Base-by-base conservation (phyloP, 2,329 filamentous ascomycete species). In the Alternaria alternata region DNA sequence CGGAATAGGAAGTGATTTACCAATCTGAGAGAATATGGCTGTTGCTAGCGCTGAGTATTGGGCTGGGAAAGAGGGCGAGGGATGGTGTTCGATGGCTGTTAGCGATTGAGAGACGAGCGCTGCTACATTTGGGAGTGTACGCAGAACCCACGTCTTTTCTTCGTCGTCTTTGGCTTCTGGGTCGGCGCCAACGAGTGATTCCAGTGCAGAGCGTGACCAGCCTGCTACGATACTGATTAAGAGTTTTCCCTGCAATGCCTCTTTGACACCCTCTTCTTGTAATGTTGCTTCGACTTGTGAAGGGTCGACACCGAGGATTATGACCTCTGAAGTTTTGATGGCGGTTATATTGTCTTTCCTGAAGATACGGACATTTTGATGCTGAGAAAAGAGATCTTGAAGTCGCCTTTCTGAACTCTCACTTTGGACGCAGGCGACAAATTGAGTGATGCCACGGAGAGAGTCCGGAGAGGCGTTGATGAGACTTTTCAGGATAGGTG, bases 121-220 rank as follows among this genome's bases (percentile, higher is more conserved):
- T 0, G 80, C 80, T 14, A 83, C 81, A 59, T 82, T 83, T 3
- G 81, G 82, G 5, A 83, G 76, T 0, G 79, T 79, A 24, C 81
- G 79, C 2, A 81, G 62, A 3, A 83, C 71, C 71, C 61, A 75
- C 43, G 47, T 79, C 67, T 51, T 78, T 66, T 52, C 56, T n/a
- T 54, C 64, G 24, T 39, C 55, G 20, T 53, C 51, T 41, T 34
- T 66, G 1, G 38, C 20, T n/a, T 8, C 3, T 54, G 24, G n/a
- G 7, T 42, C 11, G 47, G 53, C n/a, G 22, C 22, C 22, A 9
- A 51, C 20, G 36, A 51, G 48, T 11, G 22, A n/a, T 28, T 51
- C 34, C 7, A 51, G 34, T 2, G 38, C 49, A 6, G n/a, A 20
- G 9, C 34, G 26, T 14, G 55, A 53, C 11, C 51, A 42, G 11